A percentile compares a stretch with the other conserved stretches of the same genome.
These are phyloP conservation scores for Sphaerosporella brunnea DNA, from an alignment of 495 filamentous ascomycete species.

Conservation along the genomic window DNA sequence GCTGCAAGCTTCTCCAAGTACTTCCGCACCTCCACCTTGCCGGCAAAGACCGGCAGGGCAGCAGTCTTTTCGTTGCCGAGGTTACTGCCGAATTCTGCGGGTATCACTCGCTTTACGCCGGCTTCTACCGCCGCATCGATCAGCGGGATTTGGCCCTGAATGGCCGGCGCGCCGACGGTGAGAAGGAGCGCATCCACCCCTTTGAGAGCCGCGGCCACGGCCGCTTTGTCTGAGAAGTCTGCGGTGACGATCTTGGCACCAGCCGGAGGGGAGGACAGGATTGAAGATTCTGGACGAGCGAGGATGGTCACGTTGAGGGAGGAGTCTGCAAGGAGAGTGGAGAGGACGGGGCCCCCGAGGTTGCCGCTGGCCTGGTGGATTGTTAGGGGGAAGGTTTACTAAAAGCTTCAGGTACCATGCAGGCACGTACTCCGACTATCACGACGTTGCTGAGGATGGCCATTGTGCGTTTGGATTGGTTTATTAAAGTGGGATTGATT, in stretches of 20 bases:
- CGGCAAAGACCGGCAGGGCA: slow-evolving; percentile 22
- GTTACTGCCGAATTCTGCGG: slow-evolving; percentile 33
- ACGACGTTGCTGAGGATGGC: slow-evolving; percentile 35
- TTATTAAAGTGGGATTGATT: too few species aligned
- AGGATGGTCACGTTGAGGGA: slow-evolving; percentile 7
- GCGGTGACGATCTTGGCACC: slow-evolving; percentile 1
- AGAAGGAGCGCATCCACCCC: slow-evolving; percentile 30
- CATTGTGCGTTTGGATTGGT: slow-evolving; percentile 26
- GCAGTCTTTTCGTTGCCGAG: slow-evolving; percentile 12
- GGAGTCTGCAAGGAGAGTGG: slow-evolving; percentile 7
- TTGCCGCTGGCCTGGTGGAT: slow-evolving; percentile 37
- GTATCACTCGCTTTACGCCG: slow-evolving; percentile 38
- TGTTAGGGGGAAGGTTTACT: neutral
- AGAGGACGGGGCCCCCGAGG: slow-evolving; percentile 11
- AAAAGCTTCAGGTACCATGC: neutral
- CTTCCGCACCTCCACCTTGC: slow-evolving; percentile 3
- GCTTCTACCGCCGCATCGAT: slow-evolving; percentile 36
- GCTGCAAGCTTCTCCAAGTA: neutral
- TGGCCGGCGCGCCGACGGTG: slow-evolving; percentile 19
- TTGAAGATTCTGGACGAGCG: slow-evolving; percentile 4
- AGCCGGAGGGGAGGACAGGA: slow-evolving; percentile 3
- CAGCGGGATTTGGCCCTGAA: slow-evolving; percentile 28
- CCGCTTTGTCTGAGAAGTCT: slow-evolving; percentile 6
- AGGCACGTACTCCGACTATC: slow-evolving; percentile 33
- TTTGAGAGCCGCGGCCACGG: slow-evolving; percentile 18